Percentiles rank a stretch among this genome's conserved stretches.
These are phyloP conservation scores for Phytophthora podocarpi DNA, from an alignment of 352 stramenopile genomes.

Conservation along the genomic window DNA sequence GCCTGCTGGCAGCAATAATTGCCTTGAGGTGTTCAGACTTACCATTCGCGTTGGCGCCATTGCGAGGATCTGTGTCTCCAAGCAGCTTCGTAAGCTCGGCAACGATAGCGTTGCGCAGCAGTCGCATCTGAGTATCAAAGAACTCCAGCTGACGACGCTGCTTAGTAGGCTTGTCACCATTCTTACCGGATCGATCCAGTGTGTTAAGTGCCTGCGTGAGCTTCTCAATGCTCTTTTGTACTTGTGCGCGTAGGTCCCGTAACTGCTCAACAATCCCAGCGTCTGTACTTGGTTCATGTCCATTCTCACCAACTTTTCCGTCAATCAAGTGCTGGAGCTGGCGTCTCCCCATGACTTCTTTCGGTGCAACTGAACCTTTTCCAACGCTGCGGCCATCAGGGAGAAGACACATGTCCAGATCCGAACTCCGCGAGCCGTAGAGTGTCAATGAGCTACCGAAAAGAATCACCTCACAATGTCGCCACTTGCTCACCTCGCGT, in stretches of 20 bases:
- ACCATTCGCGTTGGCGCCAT: conserved; percentile 7
- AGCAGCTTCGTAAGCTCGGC: conserved; percentile 23
- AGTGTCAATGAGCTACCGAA: conserved; percentile 84
- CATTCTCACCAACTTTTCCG: conserved; percentile 19
- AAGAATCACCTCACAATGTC: conserved; percentile 51
- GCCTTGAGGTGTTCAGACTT: conserved; percentile 39
- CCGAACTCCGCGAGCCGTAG: conserved; percentile 71
- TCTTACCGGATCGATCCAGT: conserved; percentile 37
- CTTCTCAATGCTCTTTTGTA: conserved; percentile 58
- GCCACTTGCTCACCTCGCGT: conserved; percentile 53
- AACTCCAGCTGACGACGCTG: conserved; percentile 50
- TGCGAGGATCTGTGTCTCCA: conserved; percentile 7
- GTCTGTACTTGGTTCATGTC: conserved; percentile 14
- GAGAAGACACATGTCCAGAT: conserved; percentile 81
- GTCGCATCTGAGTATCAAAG: conserved; percentile 44
- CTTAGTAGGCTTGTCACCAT: conserved; percentile 31
- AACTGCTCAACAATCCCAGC: conserved; percentile 33
- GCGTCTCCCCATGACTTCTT: conserved; percentile 39
- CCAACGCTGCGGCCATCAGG: conserved; percentile 20
- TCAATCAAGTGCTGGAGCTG: conserved; percentile 54
- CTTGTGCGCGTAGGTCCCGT: conserved; percentile 46
- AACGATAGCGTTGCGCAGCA: conserved; percentile 41
- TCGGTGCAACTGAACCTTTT: conserved; percentile 10
- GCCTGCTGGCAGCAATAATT: conserved; percentile 41
- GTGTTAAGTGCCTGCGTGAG: conserved; percentile 43